A percentile compares a stretch with the other conserved stretches of the same genome.
Conservation (phyloP, 148 eudicot species). For the Dysphania ambrosioides region DNA sequence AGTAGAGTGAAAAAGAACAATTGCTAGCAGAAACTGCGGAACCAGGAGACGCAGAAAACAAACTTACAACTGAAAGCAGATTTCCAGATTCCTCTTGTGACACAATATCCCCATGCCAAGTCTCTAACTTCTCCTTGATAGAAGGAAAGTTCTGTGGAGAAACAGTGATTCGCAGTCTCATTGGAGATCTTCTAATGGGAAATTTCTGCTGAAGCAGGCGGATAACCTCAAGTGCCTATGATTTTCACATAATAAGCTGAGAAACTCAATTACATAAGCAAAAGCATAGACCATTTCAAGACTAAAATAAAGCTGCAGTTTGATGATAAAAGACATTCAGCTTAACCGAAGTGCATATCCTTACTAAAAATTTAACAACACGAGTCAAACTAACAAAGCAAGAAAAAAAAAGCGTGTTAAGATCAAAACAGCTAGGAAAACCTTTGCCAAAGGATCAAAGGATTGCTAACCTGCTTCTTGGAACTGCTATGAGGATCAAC, state of each 20-base stretch:
- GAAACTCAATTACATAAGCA: slow-evolving; percentile 1
- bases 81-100: slow-evolving; percentile 71
- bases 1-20: not conserved
- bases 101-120: slow-evolving; percentile 57
- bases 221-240: slow-evolving; percentile 86
- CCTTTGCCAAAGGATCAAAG: not conserved
- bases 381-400: not conserved
- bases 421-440: not conserved
- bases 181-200: slow-evolving; percentile 86
- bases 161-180: slow-evolving; percentile 64
- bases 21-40: not conserved
- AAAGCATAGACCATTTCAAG: slow-evolving; percentile 1
- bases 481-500: slow-evolving; percentile 90
- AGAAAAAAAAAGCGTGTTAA: not conserved
- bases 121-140: slow-evolving; percentile 56
- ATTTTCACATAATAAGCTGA: slow-evolving; percentile 7
- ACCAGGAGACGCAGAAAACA: not conserved
- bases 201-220: slow-evolving; percentile 81
- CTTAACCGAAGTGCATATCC: not conserved
- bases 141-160: slow-evolving; percentile 43
- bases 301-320: not conserved
- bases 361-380: not conserved
- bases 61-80: slow-evolving; percentile 76
- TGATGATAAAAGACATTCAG: not conserved
- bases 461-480: slow-evolving; percentile 72